These are phyloP conservation scores for Gossypium schwendimanii DNA, from an alignment of 441 rosid species.

Conservation along the genomic window DNA sequence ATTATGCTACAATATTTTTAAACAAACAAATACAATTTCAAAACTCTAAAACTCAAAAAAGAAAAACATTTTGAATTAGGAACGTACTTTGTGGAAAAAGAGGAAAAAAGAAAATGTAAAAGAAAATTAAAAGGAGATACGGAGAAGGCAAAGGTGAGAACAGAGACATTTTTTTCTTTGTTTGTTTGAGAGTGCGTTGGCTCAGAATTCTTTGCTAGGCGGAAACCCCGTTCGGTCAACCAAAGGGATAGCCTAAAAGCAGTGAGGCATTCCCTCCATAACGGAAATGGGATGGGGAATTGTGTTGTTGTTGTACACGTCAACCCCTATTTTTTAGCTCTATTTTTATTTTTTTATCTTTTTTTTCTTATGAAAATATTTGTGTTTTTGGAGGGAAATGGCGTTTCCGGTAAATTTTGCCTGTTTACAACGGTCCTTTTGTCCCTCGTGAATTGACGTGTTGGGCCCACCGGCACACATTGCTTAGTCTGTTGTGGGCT, in stretches of 20 bases:
- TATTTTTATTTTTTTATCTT: neutral
- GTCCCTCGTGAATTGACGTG: neutral
- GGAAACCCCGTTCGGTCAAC: conserved; percentile 38
- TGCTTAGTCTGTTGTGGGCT: neutral
- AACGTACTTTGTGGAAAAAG: conserved; percentile 4
- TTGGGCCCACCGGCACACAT: neutral
- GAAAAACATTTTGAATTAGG: neutral
- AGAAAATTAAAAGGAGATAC: neutral
- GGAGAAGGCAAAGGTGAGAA: conserved; percentile 6
- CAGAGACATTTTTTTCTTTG: conserved; percentile 4
- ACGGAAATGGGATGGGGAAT: conserved; percentile 6
- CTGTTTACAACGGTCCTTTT: neutral
- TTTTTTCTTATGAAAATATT: neutral
- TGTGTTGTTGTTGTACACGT: conserved; percentile 32
- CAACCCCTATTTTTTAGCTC: conserved; percentile 22
- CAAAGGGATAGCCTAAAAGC: conserved; percentile 11
- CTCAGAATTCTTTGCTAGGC: conserved; percentile 21
- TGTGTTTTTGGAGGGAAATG: conserved; percentile 23
- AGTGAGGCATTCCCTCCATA: neutral
- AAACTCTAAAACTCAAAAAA: neutral
- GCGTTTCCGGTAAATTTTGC: neutral
- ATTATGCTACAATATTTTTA: neutral
- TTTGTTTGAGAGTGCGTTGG: conserved; percentile 4
- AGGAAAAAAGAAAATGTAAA: neutral
- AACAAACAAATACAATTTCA: neutral